These are phyloP conservation scores for Calonectria pseudoreteaudii DNA, from an alignment of 2,329 filamentous ascomycete species.

Conservation along the genomic window DNA sequence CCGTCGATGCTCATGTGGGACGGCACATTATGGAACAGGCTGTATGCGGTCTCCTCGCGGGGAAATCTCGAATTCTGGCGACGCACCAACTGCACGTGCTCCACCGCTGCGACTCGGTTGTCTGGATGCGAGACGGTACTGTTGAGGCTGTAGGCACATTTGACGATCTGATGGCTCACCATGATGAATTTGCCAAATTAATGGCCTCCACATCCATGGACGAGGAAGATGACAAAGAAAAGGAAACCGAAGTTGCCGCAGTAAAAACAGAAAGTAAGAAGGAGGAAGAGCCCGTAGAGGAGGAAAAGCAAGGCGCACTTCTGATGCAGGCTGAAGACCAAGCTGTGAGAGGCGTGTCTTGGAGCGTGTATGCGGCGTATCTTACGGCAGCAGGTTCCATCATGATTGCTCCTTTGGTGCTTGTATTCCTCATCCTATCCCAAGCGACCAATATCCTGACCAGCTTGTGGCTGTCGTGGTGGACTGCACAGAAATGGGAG, in stretches of 20 bases:
- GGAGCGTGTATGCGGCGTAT: not conserved
- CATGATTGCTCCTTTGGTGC: not conserved
- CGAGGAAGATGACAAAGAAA: not conserved
- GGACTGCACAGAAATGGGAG: not conserved
- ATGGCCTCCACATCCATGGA: not conserved
- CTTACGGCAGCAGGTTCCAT: not conserved
- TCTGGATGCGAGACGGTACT: not conserved
- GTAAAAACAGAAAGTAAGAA: not conserved
- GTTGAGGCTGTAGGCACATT: not conserved
- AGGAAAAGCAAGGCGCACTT: not conserved
- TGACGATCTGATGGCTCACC: not conserved
- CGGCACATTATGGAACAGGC: constrained; percentile 7
- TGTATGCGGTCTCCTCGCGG: not conserved
- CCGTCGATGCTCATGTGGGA: constrained; percentile 27
- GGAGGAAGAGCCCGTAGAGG: not conserved
- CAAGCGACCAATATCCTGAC: constrained; percentile 1
- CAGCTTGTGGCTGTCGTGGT: constrained; percentile 3
- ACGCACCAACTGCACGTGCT: constrained; percentile 1
- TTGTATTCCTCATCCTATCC: not conserved
- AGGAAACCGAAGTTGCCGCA: not conserved
- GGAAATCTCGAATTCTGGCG: not conserved
- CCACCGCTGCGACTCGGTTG: not conserved
- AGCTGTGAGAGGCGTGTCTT: not conserved
- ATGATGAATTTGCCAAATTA: constrained; percentile 1
- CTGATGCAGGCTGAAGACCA: constrained; percentile 3